Evolutionary conservation across 495 filamentous ascomycete species (phyloP).

Genomic region (Cudoniella acicularis): DNA sequence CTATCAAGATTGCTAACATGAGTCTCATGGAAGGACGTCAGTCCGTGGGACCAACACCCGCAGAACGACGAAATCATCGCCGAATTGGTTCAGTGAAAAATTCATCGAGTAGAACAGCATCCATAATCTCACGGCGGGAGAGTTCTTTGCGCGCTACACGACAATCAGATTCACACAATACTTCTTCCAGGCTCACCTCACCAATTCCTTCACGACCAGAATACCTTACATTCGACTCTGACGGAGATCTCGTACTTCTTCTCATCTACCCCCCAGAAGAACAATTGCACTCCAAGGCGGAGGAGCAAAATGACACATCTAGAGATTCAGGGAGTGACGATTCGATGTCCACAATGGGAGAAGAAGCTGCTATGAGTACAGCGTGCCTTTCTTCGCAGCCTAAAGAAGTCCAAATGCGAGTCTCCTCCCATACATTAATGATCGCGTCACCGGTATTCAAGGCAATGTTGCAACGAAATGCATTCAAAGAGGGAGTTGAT

Average conservation of each 20-base stretch:
- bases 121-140: neutral
- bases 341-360: neutral
- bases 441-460: conserved; percentile 42
- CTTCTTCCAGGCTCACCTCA: neutral
- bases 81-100: neutral
- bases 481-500: conserved; percentile 10
- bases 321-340: neutral
- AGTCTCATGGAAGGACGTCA: too few species aligned
- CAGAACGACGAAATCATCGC: neutral
- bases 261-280: neutral
- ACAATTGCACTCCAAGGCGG: neutral
- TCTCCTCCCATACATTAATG: conserved; percentile 49
- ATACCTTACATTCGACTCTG: neutral
- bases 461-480: neutral
- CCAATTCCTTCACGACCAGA: neutral
- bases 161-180: neutral
- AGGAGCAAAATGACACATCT: neutral
- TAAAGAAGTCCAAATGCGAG: conserved; percentile 6
- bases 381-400: neutral
- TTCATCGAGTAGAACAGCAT: neutral
- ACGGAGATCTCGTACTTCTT: neutral
- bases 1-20: too few species aligned
- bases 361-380: neutral
- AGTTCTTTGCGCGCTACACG: neutral
- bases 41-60: neutral